Evolutionary conservation across 2,329 filamentous ascomycete species (phyloP), one percentile per base, ranked within the genome.

Genomic region (Diaporthe sp.): DNA sequence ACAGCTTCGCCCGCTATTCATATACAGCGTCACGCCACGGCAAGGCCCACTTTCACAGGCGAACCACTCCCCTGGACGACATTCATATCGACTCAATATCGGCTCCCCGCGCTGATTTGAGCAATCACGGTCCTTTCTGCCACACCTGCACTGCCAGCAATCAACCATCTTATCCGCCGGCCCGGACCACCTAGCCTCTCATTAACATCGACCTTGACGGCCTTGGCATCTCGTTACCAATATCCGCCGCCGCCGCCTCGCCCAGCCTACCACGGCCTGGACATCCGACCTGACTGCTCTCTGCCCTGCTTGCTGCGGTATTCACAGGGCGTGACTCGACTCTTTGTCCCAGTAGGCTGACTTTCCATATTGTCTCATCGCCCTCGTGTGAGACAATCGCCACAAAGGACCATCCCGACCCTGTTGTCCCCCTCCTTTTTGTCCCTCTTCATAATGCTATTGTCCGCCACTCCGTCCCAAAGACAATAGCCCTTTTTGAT

Each of bases 401-500:
- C 58, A 73, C 71, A 73, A 71, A 71, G 68, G 68, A 68, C 58
- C 35, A 32, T 32, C 30, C 27, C 68, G 22, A 42, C 22, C 30
- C 10, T 13, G 47, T 75, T 75, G 66, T 73, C 25, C 44, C 27
- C 15, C 53, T 42, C 50, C 47, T 25, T 35, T 51, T 42, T 65
- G 25, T 71, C 30, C 39, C 39, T 25, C 58, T 65, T 70, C 73
- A 75, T 61, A 75, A 75, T 75, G 74, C 71, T 59, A 75, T 73
- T 73, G 72, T 69, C 37, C 56, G 37, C 51, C 32, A 61, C 32
- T 30, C 59, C 32, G 27, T 66, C 51, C 37, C 22, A 68, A 42
- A 53, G 32, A 73, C 74, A 75, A 73, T 75, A 75, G 53, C 74
- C 66, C 63, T 68, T 73, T 59, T 73, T 53, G 65, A 53, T 25